Evolutionary conservation across 352 stramenopile species (phyloP).

Genomic region (Albugo candida): DNA sequence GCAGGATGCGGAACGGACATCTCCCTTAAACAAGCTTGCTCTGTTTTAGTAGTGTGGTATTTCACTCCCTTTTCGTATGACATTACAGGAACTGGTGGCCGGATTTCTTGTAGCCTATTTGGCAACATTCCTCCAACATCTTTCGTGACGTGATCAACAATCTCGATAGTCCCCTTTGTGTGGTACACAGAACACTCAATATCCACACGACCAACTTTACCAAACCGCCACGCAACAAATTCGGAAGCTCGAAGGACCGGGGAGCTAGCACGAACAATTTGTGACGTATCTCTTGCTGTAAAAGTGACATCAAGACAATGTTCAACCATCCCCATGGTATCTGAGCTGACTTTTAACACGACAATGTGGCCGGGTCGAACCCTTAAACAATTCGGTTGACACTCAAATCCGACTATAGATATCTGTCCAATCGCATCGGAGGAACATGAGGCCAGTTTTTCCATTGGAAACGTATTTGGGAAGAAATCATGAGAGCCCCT

Average conservation of each 20-base stretch:
- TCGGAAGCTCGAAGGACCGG: constrained; percentile 11
- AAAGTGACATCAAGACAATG: constrained; percentile 17
- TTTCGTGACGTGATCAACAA: constrained; percentile 1
- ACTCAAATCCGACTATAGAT: constrained; percentile 18
- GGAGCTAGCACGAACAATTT: constrained; percentile 2
- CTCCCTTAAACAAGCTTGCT: no score
- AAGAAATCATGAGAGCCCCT: neutral
- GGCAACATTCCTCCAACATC: no score
- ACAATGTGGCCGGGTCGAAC: constrained; percentile 16
- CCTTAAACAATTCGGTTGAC: constrained; percentile 12
- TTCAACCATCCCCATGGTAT: constrained; percentile 19
- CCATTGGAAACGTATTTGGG: constrained; percentile 10
- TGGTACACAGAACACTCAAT: constrained; percentile 22
- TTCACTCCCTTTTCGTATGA: no score
- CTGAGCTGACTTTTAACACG: constrained; percentile 16
- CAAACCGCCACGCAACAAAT: constrained; percentile 19
- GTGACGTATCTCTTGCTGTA: constrained; percentile 1
- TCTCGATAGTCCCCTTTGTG: constrained; percentile 11
- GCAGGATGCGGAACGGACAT: no score
- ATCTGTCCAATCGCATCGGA: constrained; percentile 14
- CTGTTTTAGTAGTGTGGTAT: no score
- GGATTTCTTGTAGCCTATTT: no score
- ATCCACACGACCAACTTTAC: constrained; percentile 6
- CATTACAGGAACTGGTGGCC: no score
- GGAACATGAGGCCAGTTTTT: neutral